phyloP scores from a whole-genome alignment of 129 eudicot genomes.

The Mikania micrantha region DNA sequence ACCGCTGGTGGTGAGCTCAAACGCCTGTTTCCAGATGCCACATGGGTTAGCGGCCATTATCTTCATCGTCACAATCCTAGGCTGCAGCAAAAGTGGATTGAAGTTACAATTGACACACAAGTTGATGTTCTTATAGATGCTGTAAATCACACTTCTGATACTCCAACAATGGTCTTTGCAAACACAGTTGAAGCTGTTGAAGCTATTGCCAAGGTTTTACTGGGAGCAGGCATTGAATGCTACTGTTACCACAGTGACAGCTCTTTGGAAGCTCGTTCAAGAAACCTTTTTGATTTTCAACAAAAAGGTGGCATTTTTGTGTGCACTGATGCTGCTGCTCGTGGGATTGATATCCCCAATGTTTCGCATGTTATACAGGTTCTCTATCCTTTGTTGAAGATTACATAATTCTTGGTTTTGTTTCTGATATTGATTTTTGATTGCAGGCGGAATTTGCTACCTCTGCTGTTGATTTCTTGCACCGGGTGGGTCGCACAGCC shows the following conservation, averaged over 20 bases:
- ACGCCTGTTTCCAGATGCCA: constrained; percentile 84
- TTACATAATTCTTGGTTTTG: neutral
- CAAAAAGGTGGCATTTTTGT: constrained; percentile 84
- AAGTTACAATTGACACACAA: constrained; percentile 75
- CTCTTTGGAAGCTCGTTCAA: constrained; percentile 70
- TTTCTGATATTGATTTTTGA: too few species aligned
- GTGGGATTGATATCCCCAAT: constrained; percentile 84
- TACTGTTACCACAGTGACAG: constrained; percentile 65
- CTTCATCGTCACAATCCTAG: constrained; percentile 93
- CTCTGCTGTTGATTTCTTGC: constrained; percentile 94
- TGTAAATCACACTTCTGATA: constrained; percentile 31
- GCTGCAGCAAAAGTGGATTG: constrained; percentile 92
- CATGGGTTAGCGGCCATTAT: constrained; percentile 91
- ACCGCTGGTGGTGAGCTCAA: constrained; percentile 91
- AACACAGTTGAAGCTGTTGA: constrained; percentile 97
- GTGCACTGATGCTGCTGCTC: constrained; percentile 98
- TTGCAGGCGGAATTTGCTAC: constrained; percentile 88
- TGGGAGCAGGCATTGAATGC: constrained; percentile 63
- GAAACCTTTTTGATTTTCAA: constrained; percentile 58
- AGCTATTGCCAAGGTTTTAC: constrained; percentile 63
- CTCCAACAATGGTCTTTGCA: constrained; percentile 87
- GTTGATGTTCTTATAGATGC: constrained; percentile 81
- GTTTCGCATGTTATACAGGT: constrained; percentile 98
- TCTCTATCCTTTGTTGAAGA: neutral
- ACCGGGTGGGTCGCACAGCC: constrained; percentile 93